Evolutionary conservation across 352 stramenopile genomes (phyloP).

Genomic region (Pythium aphanidermatum): DNA sequence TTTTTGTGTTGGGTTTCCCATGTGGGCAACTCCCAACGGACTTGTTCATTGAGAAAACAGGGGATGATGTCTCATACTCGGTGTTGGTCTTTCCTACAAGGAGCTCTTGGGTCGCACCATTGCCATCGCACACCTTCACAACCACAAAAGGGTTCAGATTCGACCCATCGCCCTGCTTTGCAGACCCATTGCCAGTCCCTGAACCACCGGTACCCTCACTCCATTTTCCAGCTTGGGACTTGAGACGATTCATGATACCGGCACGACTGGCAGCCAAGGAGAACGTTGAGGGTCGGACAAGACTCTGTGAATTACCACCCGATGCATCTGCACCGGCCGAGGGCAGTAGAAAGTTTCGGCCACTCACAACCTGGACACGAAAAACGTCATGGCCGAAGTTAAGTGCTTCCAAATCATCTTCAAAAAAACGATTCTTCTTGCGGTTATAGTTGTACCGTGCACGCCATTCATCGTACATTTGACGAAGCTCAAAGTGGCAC

Average conservation of each 20-base stretch:
- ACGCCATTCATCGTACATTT: constrained; percentile 73
- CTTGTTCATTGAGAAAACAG: constrained; percentile 74
- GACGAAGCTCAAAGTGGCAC: constrained; percentile 59
- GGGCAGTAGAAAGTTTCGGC: constrained; percentile 33
- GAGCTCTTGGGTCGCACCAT: constrained; percentile 42
- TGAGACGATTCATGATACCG: constrained; percentile 65
- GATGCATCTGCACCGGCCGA: constrained; percentile 6
- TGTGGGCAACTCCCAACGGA: constrained; percentile 50
- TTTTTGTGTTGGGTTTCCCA: constrained; percentile 54
- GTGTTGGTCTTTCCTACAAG: constrained; percentile 81
- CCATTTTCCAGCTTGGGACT: constrained; percentile 57
- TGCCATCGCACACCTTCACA: constrained; percentile 56
- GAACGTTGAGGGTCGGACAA: constrained; percentile 35
- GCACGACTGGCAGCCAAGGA: constrained; percentile 34
- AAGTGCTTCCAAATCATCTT: constrained; percentile 72
- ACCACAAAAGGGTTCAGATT: constrained; percentile 63
- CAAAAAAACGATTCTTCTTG: constrained; percentile 72
- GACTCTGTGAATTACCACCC: constrained; percentile 9
- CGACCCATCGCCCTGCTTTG: constrained; percentile 15
- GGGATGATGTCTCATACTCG: constrained; percentile 66
- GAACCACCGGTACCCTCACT: constrained; percentile 16
- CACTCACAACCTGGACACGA: constrained; percentile 63
- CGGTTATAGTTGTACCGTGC: constrained; percentile 75
- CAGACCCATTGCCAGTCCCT: constrained; percentile 18
- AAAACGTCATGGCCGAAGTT: constrained; percentile 75